These are phyloP conservation scores for Naematelia aurantialba DNA, from an alignment of 768 basidiomycete species.

Conservation along the genomic window DNA sequence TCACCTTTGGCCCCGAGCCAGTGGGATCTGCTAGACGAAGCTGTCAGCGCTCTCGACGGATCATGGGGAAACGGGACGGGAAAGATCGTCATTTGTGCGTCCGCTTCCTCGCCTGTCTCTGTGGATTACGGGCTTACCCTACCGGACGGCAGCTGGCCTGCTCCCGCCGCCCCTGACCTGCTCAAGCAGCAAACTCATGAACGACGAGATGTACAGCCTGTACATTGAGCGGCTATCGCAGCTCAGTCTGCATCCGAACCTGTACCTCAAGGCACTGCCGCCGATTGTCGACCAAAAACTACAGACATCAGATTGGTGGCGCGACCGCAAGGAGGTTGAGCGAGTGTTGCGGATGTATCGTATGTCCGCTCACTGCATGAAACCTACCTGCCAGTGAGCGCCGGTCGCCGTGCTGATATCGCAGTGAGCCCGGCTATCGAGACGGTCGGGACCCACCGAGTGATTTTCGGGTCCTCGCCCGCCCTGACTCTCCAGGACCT, in stretches of 20 bases:
- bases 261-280: slow-evolving; percentile 39
- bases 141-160: slow-evolving; percentile 34
- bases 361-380: slow-evolving; percentile 16
- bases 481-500: slow-evolving; percentile 20
- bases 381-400: background rate
- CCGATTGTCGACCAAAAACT: slow-evolving; percentile 26
- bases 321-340: slow-evolving; percentile 36
- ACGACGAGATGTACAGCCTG: slow-evolving; percentile 24
- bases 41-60: slow-evolving; percentile 28
- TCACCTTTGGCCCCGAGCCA: slow-evolving; percentile 24
- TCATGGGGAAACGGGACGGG: slow-evolving; percentile 10
- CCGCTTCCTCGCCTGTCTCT: background rate
- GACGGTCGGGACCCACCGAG: slow-evolving; percentile 44
- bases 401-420: background rate
- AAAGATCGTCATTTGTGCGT: slow-evolving; percentile 42
- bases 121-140: background rate
- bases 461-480: slow-evolving; percentile 42
- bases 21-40: slow-evolving; percentile 42
- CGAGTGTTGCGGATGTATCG: slow-evolving; percentile 44
- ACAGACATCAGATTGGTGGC: slow-evolving; percentile 25
- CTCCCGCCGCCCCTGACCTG: slow-evolving; percentile 40
- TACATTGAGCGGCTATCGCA: slow-evolving; percentile 36
- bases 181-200: slow-evolving; percentile 22
- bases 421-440: slow-evolving; percentile 47
- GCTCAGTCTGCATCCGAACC: slow-evolving; percentile 37